Evolutionary conservation across 2,329 filamentous ascomycete species (phyloP), one percentile per base, ranked within the genome.

Genomic region (Golovinomyces cichoracearum): DNA sequence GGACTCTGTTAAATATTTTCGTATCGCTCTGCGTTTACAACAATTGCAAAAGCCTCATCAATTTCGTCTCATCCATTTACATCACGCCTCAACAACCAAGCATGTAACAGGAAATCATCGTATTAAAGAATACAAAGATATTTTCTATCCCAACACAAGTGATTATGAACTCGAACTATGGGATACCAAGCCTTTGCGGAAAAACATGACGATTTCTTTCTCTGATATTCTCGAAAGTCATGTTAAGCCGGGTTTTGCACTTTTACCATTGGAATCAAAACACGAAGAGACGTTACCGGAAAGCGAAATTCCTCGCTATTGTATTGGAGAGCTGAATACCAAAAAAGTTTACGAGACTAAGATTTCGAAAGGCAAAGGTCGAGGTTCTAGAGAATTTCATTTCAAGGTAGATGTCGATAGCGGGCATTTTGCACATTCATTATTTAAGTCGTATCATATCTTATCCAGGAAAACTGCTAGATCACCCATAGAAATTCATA

Each of bases 371-470:
- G 13, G 15, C 42, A 45, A 45, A 25, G 42, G 42, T 12, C 42
- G 42, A 31, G 23, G 23, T 6, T 45, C 42, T 15, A 45, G 31
- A 45, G 42, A 45, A 29, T 29, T 45, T 45, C 42, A 45, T 26
- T 45, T 45, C n/a, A 45, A 45, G 22, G 31, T 26, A 31, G 26
- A 29, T 21, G 26, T 29, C 17, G 42, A 45, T 31, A 45, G n/a
- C 12, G 42, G 26, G 17, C 26, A 31, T 31, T 17, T 45, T 7
- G 22, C 25, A n/a, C 25, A 45, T 4, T 29, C 25, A 17, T 12
- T 45, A 17, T 45, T 31, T 26, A 45, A 31, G 31, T 29, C 42
- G 13, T 45, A 45, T 45, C 42, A 45, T 31, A 31, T 45, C 21
- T 26, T 45, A 15, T 29, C 25, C 9, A 45, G 42, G 19, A 19